Percentiles rank a stretch among this genome's conserved stretches.
These are phyloP conservation scores for Neurospora tetraspora DNA, from an alignment of 495 filamentous ascomycete genomes.

Conservation along the genomic window DNA sequence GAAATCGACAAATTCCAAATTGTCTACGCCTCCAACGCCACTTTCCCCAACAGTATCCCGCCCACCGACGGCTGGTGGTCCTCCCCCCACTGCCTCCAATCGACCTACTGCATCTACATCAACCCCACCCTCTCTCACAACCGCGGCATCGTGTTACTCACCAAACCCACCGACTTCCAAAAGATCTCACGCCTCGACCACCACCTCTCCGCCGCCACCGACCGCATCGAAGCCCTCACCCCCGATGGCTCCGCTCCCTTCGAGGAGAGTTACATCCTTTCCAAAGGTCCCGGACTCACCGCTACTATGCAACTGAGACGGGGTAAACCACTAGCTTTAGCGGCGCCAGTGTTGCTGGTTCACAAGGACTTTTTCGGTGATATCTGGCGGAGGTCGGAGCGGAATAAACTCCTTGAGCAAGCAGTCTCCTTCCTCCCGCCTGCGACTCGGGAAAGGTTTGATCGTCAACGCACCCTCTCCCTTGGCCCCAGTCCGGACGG, in stretches of 20 bases:
- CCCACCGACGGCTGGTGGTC: slow-evolving; percentile 19
- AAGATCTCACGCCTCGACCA: slow-evolving; percentile 16
- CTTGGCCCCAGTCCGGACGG: too few species aligned
- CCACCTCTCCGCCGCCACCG: slow-evolving; percentile 15
- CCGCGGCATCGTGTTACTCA: slow-evolving; percentile 20
- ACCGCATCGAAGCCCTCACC: slow-evolving; percentile 4
- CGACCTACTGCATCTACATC: slow-evolving; percentile 25
- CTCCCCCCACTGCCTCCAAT: slow-evolving; percentile 18
- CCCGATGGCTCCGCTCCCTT: neutral
- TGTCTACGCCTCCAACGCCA: too few species aligned
- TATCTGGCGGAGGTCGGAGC: slow-evolving; percentile 10
- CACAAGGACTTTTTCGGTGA: slow-evolving; percentile 20
- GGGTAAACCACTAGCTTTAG: slow-evolving; percentile 6
- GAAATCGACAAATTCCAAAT: too few species aligned
- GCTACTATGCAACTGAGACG: slow-evolving; percentile 17
- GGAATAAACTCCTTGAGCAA: slow-evolving; percentile 17
- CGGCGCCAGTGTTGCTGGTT: slow-evolving; percentile 22
- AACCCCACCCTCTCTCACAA: slow-evolving; percentile 18
- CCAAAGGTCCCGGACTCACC: slow-evolving; percentile 17
- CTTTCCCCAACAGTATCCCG: neutral
- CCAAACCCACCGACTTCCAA: slow-evolving; percentile 13
- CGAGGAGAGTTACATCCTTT: slow-evolving; percentile 10
- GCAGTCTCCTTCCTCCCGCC: too few species aligned
- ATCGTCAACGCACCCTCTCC: slow-evolving; percentile 18
- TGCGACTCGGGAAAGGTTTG: slow-evolving; percentile 9